Evolutionary conservation across 257 asterid species (phyloP), one percentile per base, ranked within the genome.

Genomic region (Nicotiana knightiana): DNA sequence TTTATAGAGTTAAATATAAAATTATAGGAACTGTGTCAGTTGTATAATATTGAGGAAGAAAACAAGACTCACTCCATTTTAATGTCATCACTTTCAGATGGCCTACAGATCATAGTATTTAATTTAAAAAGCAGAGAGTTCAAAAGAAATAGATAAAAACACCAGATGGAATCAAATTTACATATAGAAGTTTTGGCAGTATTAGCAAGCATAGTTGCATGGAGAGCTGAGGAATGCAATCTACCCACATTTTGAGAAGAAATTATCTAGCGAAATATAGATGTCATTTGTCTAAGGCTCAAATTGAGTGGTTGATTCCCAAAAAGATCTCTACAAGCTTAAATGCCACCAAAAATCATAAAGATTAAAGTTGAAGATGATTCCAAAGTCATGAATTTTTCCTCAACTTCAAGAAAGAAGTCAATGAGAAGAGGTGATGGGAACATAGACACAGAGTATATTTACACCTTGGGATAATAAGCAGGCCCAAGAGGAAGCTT

Each of bases 401-500:
- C 79, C 3, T 75, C 63, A 39, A 46, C 28, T 63, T 43, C 51
- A 80, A 80, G 76, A 80, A 64, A 80, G 28, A 54, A 57, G 67
- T 24, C 59, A 32, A 24, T 10, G 46, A 64, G 18, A n/a, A 33
- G 39, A 28, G 58, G 75, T 37, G 10, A 21, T 28, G 21, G 28
- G 32, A 46, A 30, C 35, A 48, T 39, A 37, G 6, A 55, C 81
- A 54, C 39, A 66, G 18, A 15, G 81, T 62, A 59, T 28, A 75
- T 32, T 3, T 24, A 76, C 85, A 96, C 99, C 99, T 93, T 96
- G 76, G 98, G 94, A 86, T 94, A 94, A 85, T 89, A 91, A 88
- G 98, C 96, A 65, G 99, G 97, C 37, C 97, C 99, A 5, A 18
- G 39, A 67, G 98, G 99, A 87, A 96, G 97, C 83, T 96, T 96